Base-by-base conservation (phyloP, 192 early-diverging fungal species). In the Haplosporangium gracile region DNA sequence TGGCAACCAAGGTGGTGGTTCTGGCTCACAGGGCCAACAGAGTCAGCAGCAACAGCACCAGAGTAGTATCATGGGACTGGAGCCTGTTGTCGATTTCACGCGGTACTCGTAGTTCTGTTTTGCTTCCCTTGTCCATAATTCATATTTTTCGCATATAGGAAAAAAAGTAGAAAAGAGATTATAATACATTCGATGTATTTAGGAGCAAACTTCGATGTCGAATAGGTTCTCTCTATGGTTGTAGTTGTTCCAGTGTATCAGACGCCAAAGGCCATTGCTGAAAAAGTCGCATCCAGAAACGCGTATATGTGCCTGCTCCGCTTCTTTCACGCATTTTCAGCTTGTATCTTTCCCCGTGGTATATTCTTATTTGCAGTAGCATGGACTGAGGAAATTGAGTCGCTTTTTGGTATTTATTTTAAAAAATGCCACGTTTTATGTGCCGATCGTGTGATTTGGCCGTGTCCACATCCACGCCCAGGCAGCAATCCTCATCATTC, bases 21-120 rank as follows among this genome's bases (percentile, higher is more conserved):
- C 63, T 40, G 65, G 29, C 13, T 43, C 57, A 36, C 60, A 71
- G 24, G 72, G 32, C 4, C 70, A 65, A 57, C 79, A 65, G 47
- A 10, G 72, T 65, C 45, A 60, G 22, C 51, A 43, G 63, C 79
- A 82, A 2, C 43, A 32, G 18, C 78, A 78, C 40, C 77, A 82
- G 38, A 39, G 38, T 13, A 73, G 63, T 29, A 76, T 86, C 63
- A 72, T 90, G 51, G 69, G 72, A 43, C 75, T 88, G 77, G 90
- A 88, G 40, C 81, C 81, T 20, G 74, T 92, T 49, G 80, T 93
- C 20, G 91, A 93, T 60, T 93, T 93, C 82, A 93, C 93, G 15
- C 77, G 90, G 79, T 93, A 93, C 81, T 88, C 91, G 55, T 93
- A 79, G 88, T 39, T 29, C 1, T 15, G 11, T 29, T 65, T n/a